phyloP scores from a whole-genome alignment of 2,329 filamentous ascomycete genomes.

The Penicillium sp. region DNA sequence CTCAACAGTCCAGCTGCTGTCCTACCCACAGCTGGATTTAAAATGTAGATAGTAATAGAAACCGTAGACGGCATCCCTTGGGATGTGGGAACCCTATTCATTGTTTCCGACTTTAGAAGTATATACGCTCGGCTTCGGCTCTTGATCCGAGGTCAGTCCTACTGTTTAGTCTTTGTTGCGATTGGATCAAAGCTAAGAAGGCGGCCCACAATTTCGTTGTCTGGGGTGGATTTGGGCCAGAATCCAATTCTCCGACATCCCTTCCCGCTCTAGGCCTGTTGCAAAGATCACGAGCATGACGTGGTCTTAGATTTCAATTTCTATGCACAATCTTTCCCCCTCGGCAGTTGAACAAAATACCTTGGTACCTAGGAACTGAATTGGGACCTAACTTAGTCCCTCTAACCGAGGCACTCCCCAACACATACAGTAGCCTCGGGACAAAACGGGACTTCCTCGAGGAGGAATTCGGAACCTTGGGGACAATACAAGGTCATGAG shows the following conservation, averaged over 20 bases:
- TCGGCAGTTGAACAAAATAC: background rate
- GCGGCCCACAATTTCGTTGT: background rate
- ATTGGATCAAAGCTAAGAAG: background rate
- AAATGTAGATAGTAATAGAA: constrained; percentile 13
- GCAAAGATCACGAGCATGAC: constrained; percentile 18
- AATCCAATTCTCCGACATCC: constrained; percentile 20
- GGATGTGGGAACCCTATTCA: background rate
- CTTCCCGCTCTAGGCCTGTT: constrained; percentile 15
- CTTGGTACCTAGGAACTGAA: background rate
- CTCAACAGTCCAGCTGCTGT: constrained; percentile 12
- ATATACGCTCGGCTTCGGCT: constrained; percentile 1
- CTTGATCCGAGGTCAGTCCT: background rate
- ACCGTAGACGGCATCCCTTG: background rate
- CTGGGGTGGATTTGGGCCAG: constrained; percentile 3
- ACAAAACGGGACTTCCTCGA: constrained; percentile 18
- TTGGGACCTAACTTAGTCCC: background rate
- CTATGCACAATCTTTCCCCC: background rate
- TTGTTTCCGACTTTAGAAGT: background rate
- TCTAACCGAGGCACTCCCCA: constrained; percentile 14
- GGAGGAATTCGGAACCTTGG: constrained; percentile 2
- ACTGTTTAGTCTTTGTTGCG: background rate
- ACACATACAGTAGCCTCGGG: constrained; percentile 21
- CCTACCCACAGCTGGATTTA: constrained; percentile 12
- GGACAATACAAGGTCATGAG: background rate
- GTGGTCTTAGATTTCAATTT: constrained; percentile 11